Percentiles rank a stretch among this genome's conserved stretches.
These are phyloP conservation scores for Didymella pinodella DNA, from an alignment of 2,329 filamentous ascomycete species.

Conservation along the genomic window DNA sequence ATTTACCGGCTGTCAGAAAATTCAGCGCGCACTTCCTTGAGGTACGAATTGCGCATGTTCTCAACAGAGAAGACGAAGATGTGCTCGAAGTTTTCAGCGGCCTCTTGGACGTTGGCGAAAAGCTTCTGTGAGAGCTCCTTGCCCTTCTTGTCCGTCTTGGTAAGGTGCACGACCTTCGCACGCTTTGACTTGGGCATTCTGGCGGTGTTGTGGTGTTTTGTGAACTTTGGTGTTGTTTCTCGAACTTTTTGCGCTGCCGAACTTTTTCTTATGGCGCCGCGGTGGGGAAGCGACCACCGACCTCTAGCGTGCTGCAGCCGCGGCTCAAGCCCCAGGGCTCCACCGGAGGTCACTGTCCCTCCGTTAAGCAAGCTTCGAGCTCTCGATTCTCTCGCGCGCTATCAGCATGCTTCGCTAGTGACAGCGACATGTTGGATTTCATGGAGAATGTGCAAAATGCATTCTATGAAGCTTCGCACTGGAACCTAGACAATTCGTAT, in stretches of 20 bases:
- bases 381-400: background rate
- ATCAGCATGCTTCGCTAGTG: slow-evolving; percentile 35
- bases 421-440: slow-evolving; percentile 82
- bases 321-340: slow-evolving; percentile 39
- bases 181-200: slow-evolving; percentile 97
- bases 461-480: slow-evolving; percentile 85
- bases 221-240: slow-evolving; percentile 23
- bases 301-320: slow-evolving; percentile 33
- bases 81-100: slow-evolving; percentile 83
- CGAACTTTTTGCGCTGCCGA: slow-evolving; percentile 1
- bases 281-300: background rate
- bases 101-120: slow-evolving; percentile 86
- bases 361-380: slow-evolving; percentile 15
- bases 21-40: slow-evolving; percentile 88
- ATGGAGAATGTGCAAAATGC: slow-evolving; percentile 96
- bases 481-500: slow-evolving; percentile 93
- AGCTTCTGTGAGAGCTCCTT: slow-evolving; percentile 88
- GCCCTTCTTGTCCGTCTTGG: slow-evolving; percentile 91
- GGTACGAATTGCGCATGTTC: slow-evolving; percentile 97
- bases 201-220: slow-evolving; percentile 33
- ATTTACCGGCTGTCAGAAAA: slow-evolving; percentile 82
- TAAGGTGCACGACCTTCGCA: slow-evolving; percentile 85
- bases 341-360: slow-evolving; percentile 19
- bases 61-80: slow-evolving; percentile 93
- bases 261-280: background rate